Evolutionary conservation across 1,284 basidiomycete species (phyloP), one percentile per base, ranked within the genome.

Genomic region (Fomitopsis pinicola): DNA sequence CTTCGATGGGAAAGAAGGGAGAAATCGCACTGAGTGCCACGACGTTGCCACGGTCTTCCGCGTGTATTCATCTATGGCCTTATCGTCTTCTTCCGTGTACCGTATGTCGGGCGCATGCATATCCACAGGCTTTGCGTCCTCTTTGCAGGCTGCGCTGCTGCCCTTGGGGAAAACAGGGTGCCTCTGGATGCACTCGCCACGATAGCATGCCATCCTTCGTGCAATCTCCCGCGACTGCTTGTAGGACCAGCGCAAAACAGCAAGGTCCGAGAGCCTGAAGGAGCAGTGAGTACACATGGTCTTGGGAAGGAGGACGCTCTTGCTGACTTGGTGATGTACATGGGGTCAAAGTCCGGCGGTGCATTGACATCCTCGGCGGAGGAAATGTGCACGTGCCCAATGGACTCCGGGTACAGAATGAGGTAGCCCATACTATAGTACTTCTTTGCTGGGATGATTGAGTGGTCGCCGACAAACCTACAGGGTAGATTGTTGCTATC

Each of bases 31-130:
- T 30, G 65, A 67, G 57, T 72, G 71, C 71, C 69, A 72, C 2
- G 68, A 62, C 7, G 70, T 69, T 1, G 55, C 62, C 12, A 71
- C 68, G 15, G 55, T 46, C 54, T 59, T 56, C 77, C 68, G 64
- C 62, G 85, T 75, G 80, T 84, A 86, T 56, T 85, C 80, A 64
- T 87, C 86, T 62, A 88, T 84, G 12, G 83, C 85, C 67, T 80
- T 72, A 68, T 88, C 86, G 68, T 88, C 86, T 38, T 87, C 85
- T 55, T 77, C 74, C 33, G 77, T 79, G 72, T 86, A 87, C 70
- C 80, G 77, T 71, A 88, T 81, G 59, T 86, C 81, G 1, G 67
- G 67, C 1, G 59, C 66, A 8, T 55, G 57, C 3, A 68, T 58
- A 0, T 62, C 57, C 19, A 68, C 64, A 5, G 70, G 67, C 12